Evolutionary conservation across 2,329 filamentous ascomycete genomes (phyloP).

Genomic region (Helotiales sp.): DNA sequence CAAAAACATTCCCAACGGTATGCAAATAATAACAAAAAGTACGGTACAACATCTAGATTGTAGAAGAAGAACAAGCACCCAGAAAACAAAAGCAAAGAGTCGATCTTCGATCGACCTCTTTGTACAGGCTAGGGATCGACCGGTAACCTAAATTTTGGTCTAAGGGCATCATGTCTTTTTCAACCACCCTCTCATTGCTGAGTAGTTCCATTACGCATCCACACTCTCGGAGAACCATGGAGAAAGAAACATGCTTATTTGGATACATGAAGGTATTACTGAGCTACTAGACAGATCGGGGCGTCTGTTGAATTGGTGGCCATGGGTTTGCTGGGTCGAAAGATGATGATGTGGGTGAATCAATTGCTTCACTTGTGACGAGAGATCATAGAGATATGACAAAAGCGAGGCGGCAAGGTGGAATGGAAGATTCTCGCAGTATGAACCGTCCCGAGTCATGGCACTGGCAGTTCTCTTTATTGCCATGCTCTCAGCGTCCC

Average conservation of each 20-base stretch:
- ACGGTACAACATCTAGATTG: background rate
- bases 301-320: background rate
- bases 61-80: background rate
- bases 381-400: too few relatives aligned
- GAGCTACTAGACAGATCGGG: background rate
- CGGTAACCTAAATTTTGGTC: background rate
- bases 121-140: background rate
- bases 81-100: background rate
- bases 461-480: too few relatives aligned
- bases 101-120: background rate
- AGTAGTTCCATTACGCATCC: background rate
- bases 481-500: too few relatives aligned
- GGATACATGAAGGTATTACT: background rate
- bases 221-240: background rate
- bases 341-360: too few relatives aligned
- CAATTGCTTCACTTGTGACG: too few relatives aligned
- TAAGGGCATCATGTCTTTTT: background rate
- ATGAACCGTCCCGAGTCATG: too few relatives aligned
- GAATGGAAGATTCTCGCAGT: too few relatives aligned
- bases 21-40: background rate
- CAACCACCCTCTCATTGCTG: slow-evolving; percentile 1
- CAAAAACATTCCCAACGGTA: background rate
- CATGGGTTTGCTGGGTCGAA: too few relatives aligned
- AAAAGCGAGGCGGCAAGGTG: too few relatives aligned
- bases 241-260: background rate